Evolutionary conservation across 2,329 filamentous ascomycete genomes (phyloP).

Genomic region (Colletotrichum zoysiae): DNA sequence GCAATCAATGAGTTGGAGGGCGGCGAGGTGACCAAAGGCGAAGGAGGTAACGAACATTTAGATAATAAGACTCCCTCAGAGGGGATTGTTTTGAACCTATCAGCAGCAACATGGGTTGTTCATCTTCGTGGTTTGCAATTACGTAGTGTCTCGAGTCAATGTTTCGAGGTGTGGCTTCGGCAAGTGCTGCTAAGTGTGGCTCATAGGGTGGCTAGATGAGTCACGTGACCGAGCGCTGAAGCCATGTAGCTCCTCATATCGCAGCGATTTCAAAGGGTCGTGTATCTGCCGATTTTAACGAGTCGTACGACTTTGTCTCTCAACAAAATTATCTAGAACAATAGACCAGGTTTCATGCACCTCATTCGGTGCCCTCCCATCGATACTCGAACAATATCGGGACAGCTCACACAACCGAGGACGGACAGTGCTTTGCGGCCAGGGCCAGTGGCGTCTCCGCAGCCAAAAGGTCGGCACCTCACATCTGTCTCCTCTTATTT

Average conservation of each 20-base stretch:
- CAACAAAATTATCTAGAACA: constrained; percentile 34
- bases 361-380: not conserved
- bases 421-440: constrained; percentile 28
- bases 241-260: constrained; percentile 14
- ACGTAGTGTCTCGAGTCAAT: constrained; percentile 10
- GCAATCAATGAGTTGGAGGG: not conserved
- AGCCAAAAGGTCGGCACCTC: constrained; percentile 35
- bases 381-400: constrained; percentile 23
- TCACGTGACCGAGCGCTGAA: constrained; percentile 22
- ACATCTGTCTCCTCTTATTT: constrained; percentile 35
- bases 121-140: not conserved
- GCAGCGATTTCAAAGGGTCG: constrained; percentile 35
- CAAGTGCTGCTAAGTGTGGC: not conserved
- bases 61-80: constrained; percentile 10
- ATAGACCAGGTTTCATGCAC: constrained; percentile 27
- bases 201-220: not conserved
- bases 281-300: constrained; percentile 34
- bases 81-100: not conserved
- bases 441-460: constrained; percentile 36
- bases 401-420: constrained; percentile 26
- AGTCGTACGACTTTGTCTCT: constrained; percentile 19
- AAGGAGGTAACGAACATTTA: constrained; percentile 12
- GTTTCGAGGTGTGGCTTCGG: not conserved
- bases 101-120: not conserved
- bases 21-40: not conserved